Percentiles rank a stretch among this genome's conserved stretches.
Evolutionary conservation across 441 rosid genomes (phyloP).

Genomic region (Gossypium davidsonii): DNA sequence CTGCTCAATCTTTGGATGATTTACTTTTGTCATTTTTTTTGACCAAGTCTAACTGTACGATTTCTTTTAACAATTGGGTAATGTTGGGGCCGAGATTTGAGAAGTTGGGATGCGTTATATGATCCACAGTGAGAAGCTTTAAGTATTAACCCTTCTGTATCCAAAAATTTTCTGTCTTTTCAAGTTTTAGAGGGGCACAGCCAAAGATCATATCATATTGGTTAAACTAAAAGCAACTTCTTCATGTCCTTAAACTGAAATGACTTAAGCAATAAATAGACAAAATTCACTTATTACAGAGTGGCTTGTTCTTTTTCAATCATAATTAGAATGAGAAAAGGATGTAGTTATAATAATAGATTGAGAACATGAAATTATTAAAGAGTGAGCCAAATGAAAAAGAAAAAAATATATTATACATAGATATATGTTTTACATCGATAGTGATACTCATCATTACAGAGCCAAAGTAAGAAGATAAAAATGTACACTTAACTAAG

Average conservation of each 20-base stretch:
- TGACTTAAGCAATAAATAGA: background rate
- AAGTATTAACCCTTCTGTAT: background rate
- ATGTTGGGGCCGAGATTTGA: background rate
- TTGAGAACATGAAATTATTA: background rate
- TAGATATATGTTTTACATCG: background rate
- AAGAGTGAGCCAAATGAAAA: background rate
- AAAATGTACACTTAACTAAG: conserved; percentile 15
- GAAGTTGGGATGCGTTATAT: background rate
- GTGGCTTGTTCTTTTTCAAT: background rate
- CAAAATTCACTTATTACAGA: background rate
- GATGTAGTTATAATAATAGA: background rate
- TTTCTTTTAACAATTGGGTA: background rate
- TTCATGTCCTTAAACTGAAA: background rate
- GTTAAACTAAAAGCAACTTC: background rate
- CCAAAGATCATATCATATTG: background rate
- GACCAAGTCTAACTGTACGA: background rate
- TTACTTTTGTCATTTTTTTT: background rate
- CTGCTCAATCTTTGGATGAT: background rate
- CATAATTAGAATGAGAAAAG: background rate
- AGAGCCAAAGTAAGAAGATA: background rate
- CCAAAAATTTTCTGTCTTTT: background rate
- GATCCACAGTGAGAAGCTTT: background rate
- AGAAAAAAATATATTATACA: background rate
- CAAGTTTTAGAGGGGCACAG: background rate
- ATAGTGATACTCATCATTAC: background rate